These are phyloP conservation scores for Eucalyptus curtisii DNA, from an alignment of 345 rosid genomes.

Conservation along the genomic window DNA sequence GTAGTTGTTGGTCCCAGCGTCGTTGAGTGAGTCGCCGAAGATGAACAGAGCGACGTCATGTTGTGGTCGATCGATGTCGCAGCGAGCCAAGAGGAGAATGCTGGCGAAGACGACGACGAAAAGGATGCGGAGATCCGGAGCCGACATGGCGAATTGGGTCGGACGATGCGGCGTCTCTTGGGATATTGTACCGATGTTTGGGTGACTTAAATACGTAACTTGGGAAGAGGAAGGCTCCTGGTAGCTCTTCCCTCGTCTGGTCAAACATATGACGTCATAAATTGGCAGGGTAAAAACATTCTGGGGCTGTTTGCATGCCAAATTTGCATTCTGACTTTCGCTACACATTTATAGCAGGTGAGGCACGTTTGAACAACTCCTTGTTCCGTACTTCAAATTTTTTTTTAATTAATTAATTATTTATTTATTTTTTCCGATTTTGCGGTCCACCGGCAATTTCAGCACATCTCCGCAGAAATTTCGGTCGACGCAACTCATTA, in stretches of 20 bases:
- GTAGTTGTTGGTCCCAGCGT: constrained; percentile 21
- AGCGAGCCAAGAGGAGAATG: not conserved
- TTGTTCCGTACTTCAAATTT: not conserved
- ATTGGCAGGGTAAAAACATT: not conserved
- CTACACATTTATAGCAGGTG: not conserved
- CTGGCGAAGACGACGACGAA: not conserved
- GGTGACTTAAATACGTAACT: not conserved
- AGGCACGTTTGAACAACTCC: not conserved
- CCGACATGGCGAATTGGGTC: not conserved
- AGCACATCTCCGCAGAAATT: not conserved
- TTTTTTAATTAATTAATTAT: too few relatives aligned
- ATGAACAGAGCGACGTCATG: constrained; percentile 1
- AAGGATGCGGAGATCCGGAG: not conserved
- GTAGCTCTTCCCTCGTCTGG: not conserved
- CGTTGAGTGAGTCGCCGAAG: constrained; percentile 26
- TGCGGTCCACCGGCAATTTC: not conserved
- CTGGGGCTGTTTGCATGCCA: not conserved
- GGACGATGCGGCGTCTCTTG: not conserved
- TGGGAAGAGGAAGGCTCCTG: not conserved
- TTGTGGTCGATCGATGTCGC: not conserved
- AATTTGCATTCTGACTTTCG: not conserved
- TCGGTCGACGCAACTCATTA: not conserved
- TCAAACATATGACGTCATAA: not conserved
- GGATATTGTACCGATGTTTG: not conserved
- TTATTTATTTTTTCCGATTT: not conserved